Evolutionary conservation across 2,329 filamentous ascomycete species (phyloP).

Genomic region (Aspergillus udagawae): DNA sequence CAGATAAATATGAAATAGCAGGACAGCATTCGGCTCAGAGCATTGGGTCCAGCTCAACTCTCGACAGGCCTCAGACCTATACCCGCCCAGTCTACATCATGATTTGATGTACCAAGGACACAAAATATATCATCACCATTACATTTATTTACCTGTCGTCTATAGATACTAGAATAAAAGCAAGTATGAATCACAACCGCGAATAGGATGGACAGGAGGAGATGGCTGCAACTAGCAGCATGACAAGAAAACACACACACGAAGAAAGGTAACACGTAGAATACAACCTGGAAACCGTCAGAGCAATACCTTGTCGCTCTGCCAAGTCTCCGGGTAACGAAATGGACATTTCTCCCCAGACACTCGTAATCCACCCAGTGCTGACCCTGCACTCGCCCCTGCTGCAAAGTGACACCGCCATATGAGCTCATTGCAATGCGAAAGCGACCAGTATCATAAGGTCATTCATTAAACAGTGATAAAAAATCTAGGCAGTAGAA

Average conservation of each 20-base stretch:
- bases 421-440: slow-evolving; percentile 20
- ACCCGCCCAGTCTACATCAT: background rate
- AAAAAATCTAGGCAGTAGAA: slow-evolving; percentile 13
- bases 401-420: slow-evolving; percentile 15
- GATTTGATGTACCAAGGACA: slow-evolving; percentile 1
- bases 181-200: slow-evolving; percentile 8
- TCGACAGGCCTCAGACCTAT: background rate
- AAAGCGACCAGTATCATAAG: slow-evolving; percentile 24
- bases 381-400: slow-evolving; percentile 10
- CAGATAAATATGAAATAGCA: background rate
- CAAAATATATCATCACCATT: slow-evolving; percentile 14
- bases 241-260: slow-evolving; percentile 6
- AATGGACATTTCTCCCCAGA: slow-evolving; percentile 3
- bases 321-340: slow-evolving; percentile 9
- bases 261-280: slow-evolving; percentile 11
- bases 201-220: background rate
- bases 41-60: background rate
- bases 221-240: slow-evolving; percentile 13
- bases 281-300: slow-evolving; percentile 16
- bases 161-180: slow-evolving; percentile 15
- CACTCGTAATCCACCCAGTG: slow-evolving; percentile 11
- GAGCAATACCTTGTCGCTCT: background rate
- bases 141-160: slow-evolving; percentile 16
- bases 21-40: too few relatives aligned
- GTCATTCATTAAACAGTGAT: slow-evolving; percentile 26